Conservation (phyloP, 805 yeast species). For the Suhomyces kilbournensis region DNA sequence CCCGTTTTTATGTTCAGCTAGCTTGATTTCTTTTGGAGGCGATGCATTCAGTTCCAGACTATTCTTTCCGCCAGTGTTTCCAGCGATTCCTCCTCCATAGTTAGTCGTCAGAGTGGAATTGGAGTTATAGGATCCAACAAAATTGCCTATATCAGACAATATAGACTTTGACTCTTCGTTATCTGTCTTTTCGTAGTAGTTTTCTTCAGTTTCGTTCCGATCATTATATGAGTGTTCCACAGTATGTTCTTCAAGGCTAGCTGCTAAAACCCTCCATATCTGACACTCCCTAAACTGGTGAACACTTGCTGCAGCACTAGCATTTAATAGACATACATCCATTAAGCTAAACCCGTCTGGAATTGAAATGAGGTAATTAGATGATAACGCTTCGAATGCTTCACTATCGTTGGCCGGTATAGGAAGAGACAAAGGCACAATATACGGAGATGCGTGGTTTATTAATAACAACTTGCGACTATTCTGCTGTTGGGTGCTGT, state of each 20-base stretch:
- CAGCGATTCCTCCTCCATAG: conserved; percentile 20
- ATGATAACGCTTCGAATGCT: conserved; percentile 47
- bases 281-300: conserved; percentile 54
- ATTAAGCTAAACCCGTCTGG: conserved; percentile 49
- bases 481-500: conserved; percentile 6
- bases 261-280: conserved; percentile 58
- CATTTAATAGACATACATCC: conserved; percentile 58
- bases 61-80: neutral
- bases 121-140: conserved; percentile 41
- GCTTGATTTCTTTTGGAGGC: conserved; percentile 2
- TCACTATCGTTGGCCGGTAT: conserved; percentile 41
- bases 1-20: conserved; percentile 14
- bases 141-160: conserved; percentile 37
- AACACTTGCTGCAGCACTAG: conserved; percentile 52
- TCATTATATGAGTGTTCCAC: neutral
- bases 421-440: conserved; percentile 43
- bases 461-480: conserved; percentile 8
- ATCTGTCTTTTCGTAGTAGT: conserved; percentile 2
- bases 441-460: conserved; percentile 30
- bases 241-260: conserved; percentile 34
- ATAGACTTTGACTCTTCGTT: conserved; percentile 24
- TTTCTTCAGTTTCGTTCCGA: neutral
- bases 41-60: conserved; percentile 2
- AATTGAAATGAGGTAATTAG: conserved; percentile 45
- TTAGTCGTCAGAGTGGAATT: conserved; percentile 41